These are phyloP conservation scores for Ustulina deusta DNA, from an alignment of 2,329 filamentous ascomycete genomes.

Conservation along the genomic window DNA sequence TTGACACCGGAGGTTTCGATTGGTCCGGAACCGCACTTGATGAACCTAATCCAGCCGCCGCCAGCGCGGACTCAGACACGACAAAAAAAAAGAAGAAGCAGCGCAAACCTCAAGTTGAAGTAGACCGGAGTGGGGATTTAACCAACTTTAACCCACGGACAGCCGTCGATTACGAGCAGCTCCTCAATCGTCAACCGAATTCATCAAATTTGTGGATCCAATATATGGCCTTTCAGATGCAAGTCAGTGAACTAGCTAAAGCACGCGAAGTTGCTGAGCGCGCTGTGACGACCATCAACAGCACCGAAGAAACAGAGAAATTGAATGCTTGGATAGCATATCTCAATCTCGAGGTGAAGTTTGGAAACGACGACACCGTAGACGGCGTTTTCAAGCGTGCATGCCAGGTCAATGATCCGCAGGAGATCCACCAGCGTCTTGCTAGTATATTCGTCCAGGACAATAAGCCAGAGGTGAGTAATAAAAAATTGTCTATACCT, in stretches of 20 bases:
- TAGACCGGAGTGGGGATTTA: conserved; percentile 92
- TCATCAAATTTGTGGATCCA: conserved; percentile 94
- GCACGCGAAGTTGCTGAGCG: conserved; percentile 91
- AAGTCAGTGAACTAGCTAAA: conserved; percentile 88
- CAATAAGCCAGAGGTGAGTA: conserved; percentile 81
- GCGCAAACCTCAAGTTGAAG: conserved; percentile 80
- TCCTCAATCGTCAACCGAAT: conserved; percentile 91
- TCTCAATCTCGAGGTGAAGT: conserved; percentile 93
- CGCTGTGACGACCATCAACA: conserved; percentile 89
- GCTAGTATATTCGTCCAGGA: conserved; percentile 96
- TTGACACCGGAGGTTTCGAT: conserved; percentile 83
- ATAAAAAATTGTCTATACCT: conserved; percentile 12
- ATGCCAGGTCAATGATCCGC: conserved; percentile 91
- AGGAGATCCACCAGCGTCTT: conserved; percentile 89
- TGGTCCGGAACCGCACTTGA: conserved; percentile 82
- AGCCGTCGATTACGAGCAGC: conserved; percentile 90
- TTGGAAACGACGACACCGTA: conserved; percentile 83
- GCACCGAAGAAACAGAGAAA: conserved; percentile 91
- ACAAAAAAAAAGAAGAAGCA: conserved; percentile 74
- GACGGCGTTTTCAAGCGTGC: conserved; percentile 91
- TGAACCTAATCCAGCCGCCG: conserved; percentile 62
- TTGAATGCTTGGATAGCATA: conserved; percentile 95
- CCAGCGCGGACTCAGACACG: conserved; percentile 59
- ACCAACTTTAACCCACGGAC: conserved; percentile 90
- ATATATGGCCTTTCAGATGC: conserved; percentile 99